These are phyloP conservation scores for Phytophthora lateralis DNA, from an alignment of 352 stramenopile species.

Conservation along the genomic window DNA sequence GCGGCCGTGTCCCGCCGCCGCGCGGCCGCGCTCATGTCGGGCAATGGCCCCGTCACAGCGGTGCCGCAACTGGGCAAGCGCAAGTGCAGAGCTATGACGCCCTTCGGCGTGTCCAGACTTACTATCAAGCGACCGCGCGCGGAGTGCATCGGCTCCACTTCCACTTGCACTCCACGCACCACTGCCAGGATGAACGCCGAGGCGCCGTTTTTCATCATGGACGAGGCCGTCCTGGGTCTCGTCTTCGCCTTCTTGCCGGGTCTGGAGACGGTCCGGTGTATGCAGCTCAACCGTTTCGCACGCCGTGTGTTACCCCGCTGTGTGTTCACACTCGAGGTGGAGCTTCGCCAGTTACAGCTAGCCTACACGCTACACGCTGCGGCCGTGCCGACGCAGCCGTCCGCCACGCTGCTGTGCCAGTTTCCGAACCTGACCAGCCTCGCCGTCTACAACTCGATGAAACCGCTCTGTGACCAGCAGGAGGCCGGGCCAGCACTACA, in stretches of 20 bases:
- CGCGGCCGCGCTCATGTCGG: constrained; percentile 16
- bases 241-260: constrained; percentile 77
- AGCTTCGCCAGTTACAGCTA: constrained; percentile 51
- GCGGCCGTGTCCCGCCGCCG: constrained; percentile 66
- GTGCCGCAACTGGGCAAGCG: constrained; percentile 59
- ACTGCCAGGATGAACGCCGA: constrained; percentile 19
- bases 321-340: constrained; percentile 61
- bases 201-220: constrained; percentile 64
- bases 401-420: constrained; percentile 50
- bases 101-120: constrained; percentile 67
- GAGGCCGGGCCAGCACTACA: constrained; percentile 61
- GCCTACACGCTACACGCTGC: constrained; percentile 41
- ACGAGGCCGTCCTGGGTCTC: constrained; percentile 69
- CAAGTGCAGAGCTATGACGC: constrained; percentile 35
- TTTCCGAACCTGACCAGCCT: constrained; percentile 66
- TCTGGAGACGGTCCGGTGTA: constrained; percentile 65
- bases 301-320: constrained; percentile 59
- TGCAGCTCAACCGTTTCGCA: constrained; percentile 69
- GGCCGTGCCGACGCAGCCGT: constrained; percentile 30
- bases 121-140: constrained; percentile 60
- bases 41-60: constrained; percentile 25
- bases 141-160: constrained; percentile 34
- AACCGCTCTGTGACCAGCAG: constrained; percentile 57
- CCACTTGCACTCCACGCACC: constrained; percentile 23
- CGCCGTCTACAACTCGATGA: constrained; percentile 62